Conservation (phyloP, 116 monocot species). For the Thalassia testudinum region DNA sequence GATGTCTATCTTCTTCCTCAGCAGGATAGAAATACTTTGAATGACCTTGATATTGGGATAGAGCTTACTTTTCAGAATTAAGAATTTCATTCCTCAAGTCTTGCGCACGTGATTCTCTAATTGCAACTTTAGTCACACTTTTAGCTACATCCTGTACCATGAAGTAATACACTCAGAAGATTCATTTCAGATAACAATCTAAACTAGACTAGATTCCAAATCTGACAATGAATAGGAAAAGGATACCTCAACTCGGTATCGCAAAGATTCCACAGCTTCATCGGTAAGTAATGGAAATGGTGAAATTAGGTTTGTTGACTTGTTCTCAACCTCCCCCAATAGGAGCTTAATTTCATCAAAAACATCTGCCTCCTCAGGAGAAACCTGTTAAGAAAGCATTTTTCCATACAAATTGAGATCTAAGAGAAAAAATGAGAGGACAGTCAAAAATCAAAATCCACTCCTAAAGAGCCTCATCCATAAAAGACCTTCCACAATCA, state of each 20-base stretch:
- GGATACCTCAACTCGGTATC: slow-evolving; percentile 79
- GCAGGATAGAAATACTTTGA: too few relatives aligned
- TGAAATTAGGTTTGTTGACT: slow-evolving; percentile 20
- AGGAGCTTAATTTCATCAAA: slow-evolving; percentile 45
- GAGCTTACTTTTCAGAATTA: slow-evolving; percentile 85
- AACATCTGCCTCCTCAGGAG: slow-evolving; percentile 39
- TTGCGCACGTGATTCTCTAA: slow-evolving; percentile 81
- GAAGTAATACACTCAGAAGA: too few relatives aligned
- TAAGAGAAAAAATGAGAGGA: not conserved
- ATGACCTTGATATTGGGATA: too few relatives aligned
- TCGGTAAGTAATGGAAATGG: slow-evolving; percentile 62
- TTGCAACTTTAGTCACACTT: slow-evolving; percentile 75
- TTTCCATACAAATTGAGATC: not conserved
- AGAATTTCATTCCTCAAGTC: slow-evolving; percentile 81
- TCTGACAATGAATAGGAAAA: not conserved
- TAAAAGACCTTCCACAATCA: too few relatives aligned
- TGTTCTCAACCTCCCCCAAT: slow-evolving; percentile 31
- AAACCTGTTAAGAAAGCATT: slow-evolving; percentile 49
- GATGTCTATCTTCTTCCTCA: too few relatives aligned
- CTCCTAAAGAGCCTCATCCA: too few relatives aligned
- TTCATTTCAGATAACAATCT: too few relatives aligned
- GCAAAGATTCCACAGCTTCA: slow-evolving; percentile 74
- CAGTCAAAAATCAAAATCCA: too few relatives aligned
- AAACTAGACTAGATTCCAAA: too few relatives aligned
- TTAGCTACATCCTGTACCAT: slow-evolving; percentile 67